phyloP scores from a whole-genome alignment of 2,329 filamentous ascomycete genomes.

The Talaromyces sp. region DNA sequence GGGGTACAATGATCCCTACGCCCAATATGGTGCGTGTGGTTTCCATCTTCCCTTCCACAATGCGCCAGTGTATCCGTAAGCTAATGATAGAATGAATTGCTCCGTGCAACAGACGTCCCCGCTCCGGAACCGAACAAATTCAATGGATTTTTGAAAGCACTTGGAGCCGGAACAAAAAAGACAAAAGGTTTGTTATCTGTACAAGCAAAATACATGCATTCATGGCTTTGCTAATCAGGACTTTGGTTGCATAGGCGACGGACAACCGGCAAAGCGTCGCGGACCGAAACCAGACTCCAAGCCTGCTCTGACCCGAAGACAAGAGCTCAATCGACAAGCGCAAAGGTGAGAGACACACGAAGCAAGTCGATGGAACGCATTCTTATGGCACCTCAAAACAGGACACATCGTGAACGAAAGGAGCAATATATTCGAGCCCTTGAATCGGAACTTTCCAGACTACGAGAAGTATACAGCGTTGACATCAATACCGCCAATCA shows the following conservation, averaged over 20 bases:
- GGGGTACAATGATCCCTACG: conserved; percentile 5
- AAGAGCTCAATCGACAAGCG: conserved; percentile 92
- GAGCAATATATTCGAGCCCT: conserved; percentile 93
- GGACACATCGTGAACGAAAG: conserved; percentile 94
- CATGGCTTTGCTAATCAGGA: neutral
- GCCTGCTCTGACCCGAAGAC: conserved; percentile 83
- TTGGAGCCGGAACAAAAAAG: conserved; percentile 63
- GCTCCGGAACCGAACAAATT: conserved; percentile 12
- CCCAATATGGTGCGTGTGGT: conserved; percentile 10
- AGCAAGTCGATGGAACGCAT: conserved; percentile 19
- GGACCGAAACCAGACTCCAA: conserved; percentile 97
- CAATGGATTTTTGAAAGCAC: conserved; percentile 63
- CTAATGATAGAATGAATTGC: neutral
- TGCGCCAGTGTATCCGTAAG: neutral
- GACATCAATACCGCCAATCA: conserved; percentile 56
- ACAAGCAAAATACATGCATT: neutral
- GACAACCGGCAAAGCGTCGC: conserved; percentile 79
- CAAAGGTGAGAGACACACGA: conserved; percentile 64
- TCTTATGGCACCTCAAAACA: conserved; percentile 36
- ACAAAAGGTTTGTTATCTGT: conserved; percentile 61
- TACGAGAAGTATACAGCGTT: conserved; percentile 73
- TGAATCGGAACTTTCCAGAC: conserved; percentile 82
- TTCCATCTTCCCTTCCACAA: neutral
- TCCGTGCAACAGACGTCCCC: conserved; percentile 1
- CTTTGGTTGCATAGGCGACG: conserved; percentile 54